Evolutionary conservation across 352 stramenopile genomes (phyloP).

Genomic region (Phytophthora sp.): DNA sequence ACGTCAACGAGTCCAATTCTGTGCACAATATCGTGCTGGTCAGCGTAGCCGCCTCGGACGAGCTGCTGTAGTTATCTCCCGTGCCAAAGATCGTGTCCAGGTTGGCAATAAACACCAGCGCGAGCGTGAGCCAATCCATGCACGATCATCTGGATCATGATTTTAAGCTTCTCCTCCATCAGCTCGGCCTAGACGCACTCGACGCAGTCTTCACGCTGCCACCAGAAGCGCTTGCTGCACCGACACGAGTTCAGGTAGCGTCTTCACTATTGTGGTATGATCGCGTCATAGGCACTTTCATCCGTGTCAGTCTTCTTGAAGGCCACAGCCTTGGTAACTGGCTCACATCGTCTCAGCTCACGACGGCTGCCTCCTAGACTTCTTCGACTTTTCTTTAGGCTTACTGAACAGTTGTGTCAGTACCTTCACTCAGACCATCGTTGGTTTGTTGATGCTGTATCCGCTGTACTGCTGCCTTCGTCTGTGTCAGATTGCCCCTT

Average conservation of each 20-base stretch:
- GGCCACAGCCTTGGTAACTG: neutral
- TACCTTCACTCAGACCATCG: conserved; percentile 57
- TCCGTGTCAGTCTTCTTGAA: conserved; percentile 19
- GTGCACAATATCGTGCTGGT: conserved; percentile 43
- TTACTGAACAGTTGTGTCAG: conserved; percentile 70
- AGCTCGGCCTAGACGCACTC: no score
- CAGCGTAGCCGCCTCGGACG: conserved; percentile 16
- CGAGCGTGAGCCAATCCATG: conserved; percentile 47
- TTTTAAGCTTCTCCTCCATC: no score
- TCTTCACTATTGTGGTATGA: no score
- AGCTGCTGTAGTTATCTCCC: conserved; percentile 17
- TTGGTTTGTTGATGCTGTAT: conserved; percentile 30
- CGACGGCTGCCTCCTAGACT: conserved; percentile 20
- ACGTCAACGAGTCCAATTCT: conserved; percentile 27
- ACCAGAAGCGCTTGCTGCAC: no score
- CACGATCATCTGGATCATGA: no score
- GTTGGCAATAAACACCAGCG: conserved; percentile 68
- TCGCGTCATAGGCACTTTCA: conserved; percentile 71
- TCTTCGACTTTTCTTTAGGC: conserved; percentile 15
- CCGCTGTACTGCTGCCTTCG: conserved; percentile 37
- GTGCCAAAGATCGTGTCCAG: conserved; percentile 54
- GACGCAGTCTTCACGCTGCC: no score
- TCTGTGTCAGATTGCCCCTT: conserved; percentile 48
- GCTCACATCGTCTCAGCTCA: conserved; percentile 53
- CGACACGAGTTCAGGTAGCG: no score